phyloP scores from a whole-genome alignment of 2,329 filamentous ascomycete species.

The Aspergillus neoniger region DNA sequence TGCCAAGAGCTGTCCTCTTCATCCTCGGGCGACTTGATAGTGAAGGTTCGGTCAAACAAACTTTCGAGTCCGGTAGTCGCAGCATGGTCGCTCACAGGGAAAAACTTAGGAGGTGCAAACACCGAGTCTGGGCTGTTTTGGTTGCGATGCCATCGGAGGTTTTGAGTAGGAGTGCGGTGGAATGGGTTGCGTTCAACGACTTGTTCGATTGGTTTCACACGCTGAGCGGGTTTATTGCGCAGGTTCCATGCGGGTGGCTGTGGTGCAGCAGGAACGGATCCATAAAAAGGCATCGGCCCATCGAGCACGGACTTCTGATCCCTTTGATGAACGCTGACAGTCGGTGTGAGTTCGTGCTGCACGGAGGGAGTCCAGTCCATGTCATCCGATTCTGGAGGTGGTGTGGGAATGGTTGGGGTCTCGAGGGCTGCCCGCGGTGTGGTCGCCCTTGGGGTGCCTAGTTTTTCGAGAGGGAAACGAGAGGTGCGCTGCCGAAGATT shows the following conservation, averaged over 20 bases:
- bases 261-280: slow-evolving; percentile 44
- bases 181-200: slow-evolving; percentile 42
- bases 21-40: slow-evolving; percentile 36
- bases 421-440: slow-evolving; percentile 26
- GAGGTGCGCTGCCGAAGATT: slow-evolving; percentile 20
- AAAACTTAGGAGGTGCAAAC: slow-evolving; percentile 51
- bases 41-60: slow-evolving; percentile 50
- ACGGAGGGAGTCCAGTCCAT: slow-evolving; percentile 56
- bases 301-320: slow-evolving; percentile 33
- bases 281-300: slow-evolving; percentile 47
- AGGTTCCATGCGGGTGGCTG: slow-evolving; percentile 44
- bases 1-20: slow-evolving; percentile 25
- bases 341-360: slow-evolving; percentile 39
- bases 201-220: slow-evolving; percentile 36
- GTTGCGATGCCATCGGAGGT: slow-evolving; percentile 24
- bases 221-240: slow-evolving; percentile 33
- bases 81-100: slow-evolving; percentile 43
- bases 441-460: slow-evolving; percentile 34
- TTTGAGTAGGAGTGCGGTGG: slow-evolving; percentile 32
- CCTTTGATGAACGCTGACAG: slow-evolving; percentile 31
- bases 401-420: slow-evolving; percentile 36
- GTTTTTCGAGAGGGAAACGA: slow-evolving; percentile 45
- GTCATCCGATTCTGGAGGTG: slow-evolving; percentile 44
- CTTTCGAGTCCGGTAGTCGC: slow-evolving; percentile 50
- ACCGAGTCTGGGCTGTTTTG: slow-evolving; percentile 27